Evolutionary conservation across 169 alveolate genomes (phyloP).

Genomic region (Blepharisma undulans): DNA sequence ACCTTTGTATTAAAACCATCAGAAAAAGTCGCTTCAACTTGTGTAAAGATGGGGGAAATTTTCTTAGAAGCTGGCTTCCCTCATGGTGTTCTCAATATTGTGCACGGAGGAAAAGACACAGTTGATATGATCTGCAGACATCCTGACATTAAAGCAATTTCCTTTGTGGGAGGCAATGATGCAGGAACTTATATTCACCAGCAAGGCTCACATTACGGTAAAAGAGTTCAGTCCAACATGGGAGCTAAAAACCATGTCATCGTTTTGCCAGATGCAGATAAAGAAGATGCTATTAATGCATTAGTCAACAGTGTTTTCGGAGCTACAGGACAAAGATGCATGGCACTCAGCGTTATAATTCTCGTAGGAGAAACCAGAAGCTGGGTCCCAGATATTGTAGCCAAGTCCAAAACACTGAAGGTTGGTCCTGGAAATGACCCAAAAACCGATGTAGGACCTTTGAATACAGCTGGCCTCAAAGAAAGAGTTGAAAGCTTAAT

Average conservation of each 20-base stretch:
- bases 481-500: constrained; percentile 61
- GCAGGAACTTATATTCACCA: constrained; percentile 87
- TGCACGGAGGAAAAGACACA: constrained; percentile 80
- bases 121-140: constrained; percentile 80
- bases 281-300: constrained; percentile 74
- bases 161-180: constrained; percentile 85
- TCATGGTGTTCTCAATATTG: constrained; percentile 80
- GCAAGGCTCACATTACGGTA: constrained; percentile 74
- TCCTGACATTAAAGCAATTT: constrained; percentile 81
- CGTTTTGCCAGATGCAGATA: constrained; percentile 85
- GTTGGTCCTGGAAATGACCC: constrained; percentile 72
- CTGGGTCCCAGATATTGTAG: constrained; percentile 83
- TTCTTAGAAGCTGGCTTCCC: constrained; percentile 71
- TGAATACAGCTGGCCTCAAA: constrained; percentile 51
- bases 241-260: constrained; percentile 90
- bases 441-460: constrained; percentile 41
- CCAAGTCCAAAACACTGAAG: constrained; percentile 70
- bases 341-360: constrained; percentile 85
- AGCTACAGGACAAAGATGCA: constrained; percentile 87
- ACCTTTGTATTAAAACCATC: constrained; percentile 71
- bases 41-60: constrained; percentile 46
- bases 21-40: constrained; percentile 65
- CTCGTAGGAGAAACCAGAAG: constrained; percentile 82
- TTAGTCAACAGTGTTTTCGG: constrained; percentile 72
- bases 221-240: constrained; percentile 84